A percentile compares a stretch with the other conserved stretches of the same genome.
Evolutionary conservation across 2,329 filamentous ascomycete species (phyloP).

Genomic region (Magnaporthiopsis poae): DNA sequence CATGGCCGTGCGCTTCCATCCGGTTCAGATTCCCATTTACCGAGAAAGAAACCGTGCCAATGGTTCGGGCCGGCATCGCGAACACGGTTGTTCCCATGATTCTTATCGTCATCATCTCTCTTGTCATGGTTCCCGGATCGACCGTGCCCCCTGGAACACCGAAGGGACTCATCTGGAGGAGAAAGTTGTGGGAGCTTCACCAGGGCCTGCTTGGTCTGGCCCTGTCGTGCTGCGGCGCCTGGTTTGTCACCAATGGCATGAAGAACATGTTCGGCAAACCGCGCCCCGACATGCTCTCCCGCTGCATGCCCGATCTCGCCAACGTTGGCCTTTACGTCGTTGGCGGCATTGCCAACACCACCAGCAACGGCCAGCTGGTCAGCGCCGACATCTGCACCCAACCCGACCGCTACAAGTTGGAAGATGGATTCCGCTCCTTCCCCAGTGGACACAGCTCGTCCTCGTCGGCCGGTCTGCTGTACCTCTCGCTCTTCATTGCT

Average conservation of each 20-base stretch:
- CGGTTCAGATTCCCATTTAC: constrained; percentile 55
- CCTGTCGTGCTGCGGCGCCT: constrained; percentile 60
- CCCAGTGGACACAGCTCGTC: constrained; percentile 69
- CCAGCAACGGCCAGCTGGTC: constrained; percentile 57
- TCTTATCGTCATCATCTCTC: constrained; percentile 57
- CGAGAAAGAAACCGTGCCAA: constrained; percentile 61
- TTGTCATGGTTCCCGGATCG: constrained; percentile 63
- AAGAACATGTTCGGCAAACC: constrained; percentile 83
- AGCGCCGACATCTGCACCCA: constrained; percentile 67
- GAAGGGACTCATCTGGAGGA: constrained; percentile 57
- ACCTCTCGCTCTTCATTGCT: constrained; percentile 77
- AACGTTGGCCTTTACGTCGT: constrained; percentile 53
- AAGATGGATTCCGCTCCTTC: constrained; percentile 80
- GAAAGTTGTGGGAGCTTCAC: constrained; percentile 87
- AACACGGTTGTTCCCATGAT: constrained; percentile 54
- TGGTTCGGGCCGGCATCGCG: constrained; percentile 54
- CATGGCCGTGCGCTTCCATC: not conserved
- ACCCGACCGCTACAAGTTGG: constrained; percentile 46
- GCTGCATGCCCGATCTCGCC: constrained; percentile 65
- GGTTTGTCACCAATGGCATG: constrained; percentile 74
- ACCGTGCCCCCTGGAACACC: constrained; percentile 55
- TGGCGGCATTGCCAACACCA: constrained; percentile 46
- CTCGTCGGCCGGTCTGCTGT: constrained; percentile 69
- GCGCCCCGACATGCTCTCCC: constrained; percentile 48
- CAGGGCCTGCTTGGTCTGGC: constrained; percentile 74